Evolutionary conservation across 768 basidiomycete genomes (phyloP), one percentile per base, ranked within the genome.

Genomic region (Pleurotus pulmonarius): DNA sequence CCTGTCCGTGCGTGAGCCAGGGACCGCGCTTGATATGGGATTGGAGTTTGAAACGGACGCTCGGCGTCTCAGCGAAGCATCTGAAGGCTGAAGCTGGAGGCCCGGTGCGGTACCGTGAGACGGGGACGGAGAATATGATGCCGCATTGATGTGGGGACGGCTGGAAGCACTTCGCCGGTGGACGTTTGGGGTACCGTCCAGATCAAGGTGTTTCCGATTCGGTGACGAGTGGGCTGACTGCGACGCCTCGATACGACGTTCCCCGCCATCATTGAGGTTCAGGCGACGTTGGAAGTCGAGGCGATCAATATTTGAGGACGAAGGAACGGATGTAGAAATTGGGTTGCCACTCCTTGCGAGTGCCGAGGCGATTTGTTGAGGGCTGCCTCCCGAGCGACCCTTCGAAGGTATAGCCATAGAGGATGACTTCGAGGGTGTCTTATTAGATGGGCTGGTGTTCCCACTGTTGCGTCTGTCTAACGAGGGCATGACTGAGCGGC

Each of bases 181-280:
- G 25, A 75, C 67, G 26, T 78, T 66, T 29, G 74, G 58, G 20
- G 78, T 69, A 16, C 70, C 69, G 11, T 83, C 84, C 37, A 87
- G 71, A 56, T 90, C 87, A 39, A 77, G 59, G 51, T 78, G 71
- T 69, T 81, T 87, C 18, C 84, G 82, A 60, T 73, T 76, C 0
- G 88, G 85, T 9, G 87, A 86, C 5, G 85, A 76, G 60, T 84
- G 80, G 1, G 80, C 72, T 6, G 81, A 83, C 26, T 83, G 81
- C 22, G 80, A 72, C 16, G 74, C 66, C 29, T 76, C 73, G 20
- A 60, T 39, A 40, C 70, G 78, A 59, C 75, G 82, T 46, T 87
- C 85, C 46, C 68, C 61, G 51, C 72, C 67, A 34, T 70, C 75
- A 15, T 63, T 45, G 24, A 61, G 58, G 3, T 72, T 72, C 61